phyloP scores from a whole-genome alignment of 768 basidiomycete genomes.

The Boletus pseudopeckii region DNA sequence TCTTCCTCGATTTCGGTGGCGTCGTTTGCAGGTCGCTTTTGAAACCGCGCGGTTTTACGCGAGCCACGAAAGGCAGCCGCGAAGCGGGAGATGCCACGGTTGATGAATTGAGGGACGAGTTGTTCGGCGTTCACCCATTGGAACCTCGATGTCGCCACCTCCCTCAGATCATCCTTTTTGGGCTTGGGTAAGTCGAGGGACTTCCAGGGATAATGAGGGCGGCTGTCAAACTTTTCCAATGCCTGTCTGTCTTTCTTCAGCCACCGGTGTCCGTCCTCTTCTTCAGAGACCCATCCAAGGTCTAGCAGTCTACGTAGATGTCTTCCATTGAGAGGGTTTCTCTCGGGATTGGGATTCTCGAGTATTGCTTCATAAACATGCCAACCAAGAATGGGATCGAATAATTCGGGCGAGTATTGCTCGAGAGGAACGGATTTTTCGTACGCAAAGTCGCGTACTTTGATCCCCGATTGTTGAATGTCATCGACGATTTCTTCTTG shows the following conservation, averaged over 20 bases:
- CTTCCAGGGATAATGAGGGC: slow-evolving; percentile 27
- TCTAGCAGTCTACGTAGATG: slow-evolving; percentile 29
- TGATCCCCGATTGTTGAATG: slow-evolving; percentile 28
- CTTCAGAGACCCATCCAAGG: slow-evolving; percentile 27
- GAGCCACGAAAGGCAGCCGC: slow-evolving; percentile 13
- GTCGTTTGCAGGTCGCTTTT: slow-evolving; percentile 22
- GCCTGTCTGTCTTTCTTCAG: slow-evolving; percentile 24
- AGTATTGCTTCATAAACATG: slow-evolving; percentile 29
- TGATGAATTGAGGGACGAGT: slow-evolving; percentile 24
- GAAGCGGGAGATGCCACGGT: slow-evolving; percentile 20
- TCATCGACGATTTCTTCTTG: slow-evolving; percentile 34
- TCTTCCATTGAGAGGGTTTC: slow-evolving; percentile 22
- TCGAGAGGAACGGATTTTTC: slow-evolving; percentile 17
- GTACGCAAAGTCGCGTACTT: slow-evolving; percentile 32
- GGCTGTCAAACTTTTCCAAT: slow-evolving; percentile 24
- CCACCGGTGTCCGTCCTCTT: slow-evolving; percentile 25
- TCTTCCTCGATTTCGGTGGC: slow-evolving; percentile 8
- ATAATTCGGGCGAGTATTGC: slow-evolving; percentile 24
- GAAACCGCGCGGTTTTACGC: slow-evolving; percentile 8
- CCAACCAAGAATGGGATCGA: slow-evolving; percentile 32
- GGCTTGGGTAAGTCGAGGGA: slow-evolving; percentile 23
- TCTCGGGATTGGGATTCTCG: slow-evolving; percentile 15
- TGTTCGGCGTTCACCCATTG: slow-evolving; percentile 33
- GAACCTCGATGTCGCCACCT: slow-evolving; percentile 27
- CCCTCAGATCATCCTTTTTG: slow-evolving; percentile 22